Conservation (phyloP, 108 stramenopile species). For the Cyclotella sp. region DNA sequence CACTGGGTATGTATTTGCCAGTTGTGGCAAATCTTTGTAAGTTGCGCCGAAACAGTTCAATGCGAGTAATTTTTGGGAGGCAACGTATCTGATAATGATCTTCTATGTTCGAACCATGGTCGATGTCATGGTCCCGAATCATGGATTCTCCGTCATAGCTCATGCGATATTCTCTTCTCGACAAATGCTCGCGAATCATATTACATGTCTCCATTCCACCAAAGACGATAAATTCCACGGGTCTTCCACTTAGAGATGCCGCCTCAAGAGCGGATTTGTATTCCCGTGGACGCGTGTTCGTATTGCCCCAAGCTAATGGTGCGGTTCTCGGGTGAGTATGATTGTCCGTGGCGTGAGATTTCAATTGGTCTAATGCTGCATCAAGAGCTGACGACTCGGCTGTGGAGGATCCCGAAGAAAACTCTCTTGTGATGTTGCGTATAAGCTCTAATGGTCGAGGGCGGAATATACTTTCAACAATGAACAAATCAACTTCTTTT, state of each 20-base stretch:
- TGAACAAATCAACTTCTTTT: conserved; percentile 42
- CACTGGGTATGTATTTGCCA: conserved; percentile 74
- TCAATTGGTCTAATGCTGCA: conserved; percentile 27
- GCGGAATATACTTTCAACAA: conserved; percentile 53
- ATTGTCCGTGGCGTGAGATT: conserved; percentile 19
- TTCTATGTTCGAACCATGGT: not conserved
- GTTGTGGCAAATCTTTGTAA: conserved; percentile 60
- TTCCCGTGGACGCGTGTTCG: conserved; percentile 76
- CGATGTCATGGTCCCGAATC: not conserved
- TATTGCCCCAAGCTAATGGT: conserved; percentile 78
- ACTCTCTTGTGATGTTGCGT: conserved; percentile 2
- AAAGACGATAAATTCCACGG: conserved; percentile 74
- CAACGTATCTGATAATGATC: not conserved
- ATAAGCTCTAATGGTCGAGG: conserved; percentile 42
- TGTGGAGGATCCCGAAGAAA: not conserved
- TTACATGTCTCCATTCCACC: conserved; percentile 55
- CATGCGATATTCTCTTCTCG: conserved; percentile 36
- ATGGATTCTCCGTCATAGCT: not conserved
- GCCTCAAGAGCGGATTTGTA: conserved; percentile 68
- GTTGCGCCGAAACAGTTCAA: conserved; percentile 61
- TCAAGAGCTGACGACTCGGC: conserved; percentile 45
- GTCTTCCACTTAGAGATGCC: conserved; percentile 59
- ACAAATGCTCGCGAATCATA: conserved; percentile 40
- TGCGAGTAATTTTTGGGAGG: conserved; percentile 51
- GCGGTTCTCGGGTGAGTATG: conserved; percentile 17